phyloP scores from a whole-genome alignment of 148 eudicot genomes.

The Rhododendron griersonianum region DNA sequence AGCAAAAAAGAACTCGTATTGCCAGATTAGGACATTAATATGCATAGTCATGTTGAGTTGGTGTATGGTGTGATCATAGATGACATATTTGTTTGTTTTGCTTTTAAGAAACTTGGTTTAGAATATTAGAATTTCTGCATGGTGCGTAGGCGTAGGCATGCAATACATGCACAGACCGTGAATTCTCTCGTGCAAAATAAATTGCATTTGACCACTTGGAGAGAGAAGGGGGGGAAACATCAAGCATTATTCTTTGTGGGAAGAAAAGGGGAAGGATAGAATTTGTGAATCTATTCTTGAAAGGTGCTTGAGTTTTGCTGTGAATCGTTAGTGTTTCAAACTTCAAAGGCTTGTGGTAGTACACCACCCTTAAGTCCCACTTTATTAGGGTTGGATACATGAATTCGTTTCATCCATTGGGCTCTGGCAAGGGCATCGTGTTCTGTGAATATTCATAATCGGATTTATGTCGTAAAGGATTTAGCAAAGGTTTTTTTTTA shows the following conservation, averaged over 20 bases:
- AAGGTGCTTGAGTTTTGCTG: not conserved
- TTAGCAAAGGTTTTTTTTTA: not conserved
- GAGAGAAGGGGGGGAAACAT: not conserved
- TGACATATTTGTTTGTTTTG: not conserved
- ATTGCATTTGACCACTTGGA: not conserved
- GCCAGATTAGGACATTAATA: not conserved
- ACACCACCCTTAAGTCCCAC: not conserved
- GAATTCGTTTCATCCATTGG: not conserved
- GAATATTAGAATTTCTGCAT: not conserved
- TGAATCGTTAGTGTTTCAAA: slow-evolving; percentile 28
- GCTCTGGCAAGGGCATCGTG: not conserved
- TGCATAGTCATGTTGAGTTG: not conserved
- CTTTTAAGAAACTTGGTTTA: not conserved
- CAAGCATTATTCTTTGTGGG: not conserved
- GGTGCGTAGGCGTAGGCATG: not conserved
- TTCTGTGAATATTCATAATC: not conserved
- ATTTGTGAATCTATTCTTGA: slow-evolving; percentile 19
- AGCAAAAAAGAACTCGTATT: not conserved
- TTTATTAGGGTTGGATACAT: not conserved
- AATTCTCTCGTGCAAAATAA: not conserved
- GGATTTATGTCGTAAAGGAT: not conserved
- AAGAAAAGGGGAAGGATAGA: slow-evolving; percentile 8
- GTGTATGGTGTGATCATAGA: not conserved
- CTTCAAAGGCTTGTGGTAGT: slow-evolving; percentile 15
- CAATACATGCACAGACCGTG: not conserved